A percentile compares a stretch with the other conserved stretches of the same genome.
phyloP scores from a whole-genome alignment of 2,329 filamentous ascomycete species.

The Aspergillus udagawae region DNA sequence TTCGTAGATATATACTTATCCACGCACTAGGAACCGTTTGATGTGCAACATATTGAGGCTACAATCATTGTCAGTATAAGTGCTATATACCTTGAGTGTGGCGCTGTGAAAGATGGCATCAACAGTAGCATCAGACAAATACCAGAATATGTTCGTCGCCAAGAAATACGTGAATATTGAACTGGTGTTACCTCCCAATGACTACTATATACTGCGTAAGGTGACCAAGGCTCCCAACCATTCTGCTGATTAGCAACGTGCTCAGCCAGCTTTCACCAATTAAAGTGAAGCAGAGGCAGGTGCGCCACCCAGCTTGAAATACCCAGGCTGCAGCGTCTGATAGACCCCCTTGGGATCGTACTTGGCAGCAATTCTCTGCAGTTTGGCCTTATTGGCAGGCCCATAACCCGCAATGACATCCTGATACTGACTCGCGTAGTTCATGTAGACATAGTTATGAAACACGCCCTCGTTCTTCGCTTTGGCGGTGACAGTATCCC shows the following conservation, averaged over 20 bases:
- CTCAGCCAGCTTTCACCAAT: background rate
- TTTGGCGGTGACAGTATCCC: conserved; percentile 22
- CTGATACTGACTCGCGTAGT: conserved; percentile 45
- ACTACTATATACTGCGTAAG: no score
- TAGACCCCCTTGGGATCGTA: conserved; percentile 42
- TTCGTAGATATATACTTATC: no score
- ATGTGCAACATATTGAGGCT: no score
- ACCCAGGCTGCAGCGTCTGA: conserved; percentile 38
- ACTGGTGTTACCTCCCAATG: no score
- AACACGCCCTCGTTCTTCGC: conserved; percentile 25
- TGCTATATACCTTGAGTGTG: no score
- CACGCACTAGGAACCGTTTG: no score
- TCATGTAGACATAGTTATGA: conserved; percentile 39
- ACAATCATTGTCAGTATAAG: no score
- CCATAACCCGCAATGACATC: conserved; percentile 43
- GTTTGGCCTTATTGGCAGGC: conserved; percentile 22
- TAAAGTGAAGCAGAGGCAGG: background rate
- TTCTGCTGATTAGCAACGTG: background rate
- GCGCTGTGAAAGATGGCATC: no score
- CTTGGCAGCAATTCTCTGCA: conserved; percentile 30
- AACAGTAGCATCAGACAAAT: no score
- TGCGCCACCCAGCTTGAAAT: conserved; percentile 38
- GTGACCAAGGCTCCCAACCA: no score
- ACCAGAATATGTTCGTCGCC: no score
- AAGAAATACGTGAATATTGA: no score